phyloP scores from a whole-genome alignment of 2,329 filamentous ascomycete species.

The Lachnellula hyalina region DNA sequence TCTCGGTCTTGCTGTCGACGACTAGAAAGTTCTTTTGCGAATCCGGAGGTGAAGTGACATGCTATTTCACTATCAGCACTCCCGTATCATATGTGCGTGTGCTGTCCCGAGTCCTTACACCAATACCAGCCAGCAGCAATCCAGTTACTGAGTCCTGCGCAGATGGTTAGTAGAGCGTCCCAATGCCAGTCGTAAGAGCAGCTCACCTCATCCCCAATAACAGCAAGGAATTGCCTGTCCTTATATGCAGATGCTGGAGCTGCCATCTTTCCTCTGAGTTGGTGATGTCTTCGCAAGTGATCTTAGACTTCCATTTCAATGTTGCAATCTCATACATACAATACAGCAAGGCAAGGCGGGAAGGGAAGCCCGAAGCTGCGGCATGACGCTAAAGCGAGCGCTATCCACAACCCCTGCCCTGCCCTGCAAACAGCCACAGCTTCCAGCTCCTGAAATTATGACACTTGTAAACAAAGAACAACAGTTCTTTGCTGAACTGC shows the following conservation, averaged over 20 bases:
- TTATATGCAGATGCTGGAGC: constrained; percentile 57
- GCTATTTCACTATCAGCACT: constrained; percentile 46
- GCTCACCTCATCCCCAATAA: constrained; percentile 90
- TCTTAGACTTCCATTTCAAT: background rate
- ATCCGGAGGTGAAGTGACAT: constrained; percentile 84
- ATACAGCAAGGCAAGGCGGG: background rate
- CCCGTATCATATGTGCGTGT: background rate
- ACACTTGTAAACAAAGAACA: constrained; percentile 19
- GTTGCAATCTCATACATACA: background rate
- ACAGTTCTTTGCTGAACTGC: background rate
- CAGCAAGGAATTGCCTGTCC: constrained; percentile 92
- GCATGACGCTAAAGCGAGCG: constrained; percentile 12
- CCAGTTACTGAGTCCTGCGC: constrained; percentile 89
- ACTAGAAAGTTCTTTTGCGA: constrained; percentile 97
- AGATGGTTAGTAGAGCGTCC: constrained; percentile 14
- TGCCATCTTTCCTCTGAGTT: constrained; percentile 44
- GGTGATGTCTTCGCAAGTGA: background rate
- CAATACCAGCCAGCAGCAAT: constrained; percentile 88
- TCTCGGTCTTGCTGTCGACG: constrained; percentile 91
- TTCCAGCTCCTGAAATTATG: background rate
- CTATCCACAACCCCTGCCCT: background rate
- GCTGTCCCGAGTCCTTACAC: constrained; percentile 52
- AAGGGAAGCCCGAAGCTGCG: constrained; percentile 6
- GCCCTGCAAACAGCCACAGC: background rate
- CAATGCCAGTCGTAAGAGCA: constrained; percentile 2